phyloP scores from a whole-genome alignment of 352 stramenopile species.

The Pelagophyceae sp. region DNA sequence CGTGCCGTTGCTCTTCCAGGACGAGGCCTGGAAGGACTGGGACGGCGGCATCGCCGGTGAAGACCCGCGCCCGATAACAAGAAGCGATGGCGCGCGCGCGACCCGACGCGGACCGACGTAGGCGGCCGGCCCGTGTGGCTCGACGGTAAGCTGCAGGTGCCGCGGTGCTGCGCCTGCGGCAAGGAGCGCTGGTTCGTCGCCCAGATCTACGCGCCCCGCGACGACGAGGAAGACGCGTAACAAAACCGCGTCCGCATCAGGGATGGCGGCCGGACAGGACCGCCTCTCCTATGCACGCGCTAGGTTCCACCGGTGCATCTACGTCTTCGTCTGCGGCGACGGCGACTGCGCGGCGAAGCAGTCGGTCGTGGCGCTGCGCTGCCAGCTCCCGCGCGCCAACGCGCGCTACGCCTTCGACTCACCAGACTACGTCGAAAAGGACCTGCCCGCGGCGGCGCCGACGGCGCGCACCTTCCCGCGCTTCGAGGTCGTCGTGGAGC shows the following conservation, averaged over 20 bases:
- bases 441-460: background rate
- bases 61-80: no score
- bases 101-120: no score
- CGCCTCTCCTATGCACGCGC: no score
- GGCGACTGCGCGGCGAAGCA: slow-evolving; percentile 35
- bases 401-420: slow-evolving; percentile 49
- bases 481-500: slow-evolving; percentile 56
- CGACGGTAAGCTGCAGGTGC: slow-evolving; percentile 40
- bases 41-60: slow-evolving; percentile 66
- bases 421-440: slow-evolving; percentile 34
- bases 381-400: slow-evolving; percentile 60
- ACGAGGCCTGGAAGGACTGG: slow-evolving; percentile 59
- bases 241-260: no score
- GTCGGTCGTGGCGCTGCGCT: slow-evolving; percentile 51
- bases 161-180: slow-evolving; percentile 45
- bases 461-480: slow-evolving; percentile 43
- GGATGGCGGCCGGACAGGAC: no score
- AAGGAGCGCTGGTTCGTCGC: slow-evolving; percentile 55
- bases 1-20: slow-evolving; percentile 18
- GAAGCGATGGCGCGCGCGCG: no score
- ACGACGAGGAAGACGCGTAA: slow-evolving; percentile 54
- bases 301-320: slow-evolving; percentile 70
- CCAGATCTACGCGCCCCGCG: slow-evolving; percentile 71
- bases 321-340: slow-evolving; percentile 65
- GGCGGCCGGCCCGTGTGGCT: slow-evolving; percentile 63